Evolutionary conservation across 2,329 filamentous ascomycete species (phyloP).

Genomic region (Arthrocladium fulminans): DNA sequence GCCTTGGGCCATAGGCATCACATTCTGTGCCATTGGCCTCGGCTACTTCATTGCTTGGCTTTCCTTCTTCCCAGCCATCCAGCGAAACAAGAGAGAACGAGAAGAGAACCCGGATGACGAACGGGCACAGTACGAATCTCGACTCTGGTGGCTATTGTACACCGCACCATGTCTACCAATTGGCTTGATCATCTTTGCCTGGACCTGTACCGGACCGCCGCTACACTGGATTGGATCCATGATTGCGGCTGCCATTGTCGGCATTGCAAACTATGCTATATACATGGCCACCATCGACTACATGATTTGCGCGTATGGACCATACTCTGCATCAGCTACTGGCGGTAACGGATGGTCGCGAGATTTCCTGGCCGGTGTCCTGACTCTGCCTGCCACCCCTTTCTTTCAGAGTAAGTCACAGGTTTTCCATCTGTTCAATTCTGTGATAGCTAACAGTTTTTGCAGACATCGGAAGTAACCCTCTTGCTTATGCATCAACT

Average conservation of each 20-base stretch:
- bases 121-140: constrained; percentile 56
- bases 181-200: constrained; percentile 55
- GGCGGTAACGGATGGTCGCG: constrained; percentile 59
- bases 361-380: constrained; percentile 55
- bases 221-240: constrained; percentile 55
- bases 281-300: constrained; percentile 58
- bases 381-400: constrained; percentile 53
- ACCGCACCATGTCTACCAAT: constrained; percentile 52
- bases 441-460: constrained; percentile 2
- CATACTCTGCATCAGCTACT: constrained; percentile 57
- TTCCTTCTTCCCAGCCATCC: constrained; percentile 49
- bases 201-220: constrained; percentile 47
- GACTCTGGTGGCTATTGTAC: constrained; percentile 53
- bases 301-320: constrained; percentile 57
- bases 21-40: constrained; percentile 49
- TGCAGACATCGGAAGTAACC: constrained; percentile 42
- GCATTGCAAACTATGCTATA: constrained; percentile 52
- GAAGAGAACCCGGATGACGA: constrained; percentile 40
- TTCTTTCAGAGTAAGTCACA: constrained; percentile 28
- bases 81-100: constrained; percentile 39
- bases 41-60: constrained; percentile 54
- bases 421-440: background rate
- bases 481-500: constrained; percentile 52
- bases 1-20: constrained; percentile 39
- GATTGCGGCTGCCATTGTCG: constrained; percentile 52